Base-by-base conservation (phyloP, 1,139 yeast species). In the Meyerozyma elateridarum region DNA sequence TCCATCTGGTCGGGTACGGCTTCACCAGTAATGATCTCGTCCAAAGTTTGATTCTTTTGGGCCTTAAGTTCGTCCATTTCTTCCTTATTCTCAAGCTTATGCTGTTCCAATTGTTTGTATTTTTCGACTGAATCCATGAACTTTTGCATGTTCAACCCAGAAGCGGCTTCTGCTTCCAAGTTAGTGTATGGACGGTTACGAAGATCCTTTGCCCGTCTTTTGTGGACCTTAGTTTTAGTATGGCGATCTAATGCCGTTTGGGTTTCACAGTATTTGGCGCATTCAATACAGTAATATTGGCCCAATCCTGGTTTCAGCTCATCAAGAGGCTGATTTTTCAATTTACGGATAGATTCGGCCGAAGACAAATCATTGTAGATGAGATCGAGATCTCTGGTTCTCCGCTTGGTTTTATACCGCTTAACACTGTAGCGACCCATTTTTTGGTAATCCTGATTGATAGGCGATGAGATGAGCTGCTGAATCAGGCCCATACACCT, bases 271-370 rank as follows among this genome's bases (percentile, higher is more conserved):
- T 91, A 87, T 57, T 82, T 85, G 33, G 95, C 95, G 68, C 98
- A 91, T 44, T 88, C 95, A 36, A 91, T 73, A 59, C 97, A 91
- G 58, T 87, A 91, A 59, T 78, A 83, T 60, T 91, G 97, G 12
- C 96, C 98, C 45, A 91, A 63, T 4, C 98, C 98, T 1, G 96
- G 91, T 53, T 82, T 82, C 31, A 78, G 78, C 61, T 89, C 97
- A 57, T 91, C 96, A 36, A 85, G 59, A 8, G 87, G 84, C 59
- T 89, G 97, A 53, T 85, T 76, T 53, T 83, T 74, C 38, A 89
- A 66, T 32, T 69, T 64, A 32, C 68, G 56, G 35, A 87, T 80
- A 15, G 81, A 64, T 34, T 81, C 82, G 34, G 74, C 70, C 11
- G 77, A 61, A 6, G 82, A 65, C 39, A 91, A 59, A 51, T 91